Conservation (phyloP, 768 basidiomycete genomes). For the Stropharia rugosoannulata region DNA sequence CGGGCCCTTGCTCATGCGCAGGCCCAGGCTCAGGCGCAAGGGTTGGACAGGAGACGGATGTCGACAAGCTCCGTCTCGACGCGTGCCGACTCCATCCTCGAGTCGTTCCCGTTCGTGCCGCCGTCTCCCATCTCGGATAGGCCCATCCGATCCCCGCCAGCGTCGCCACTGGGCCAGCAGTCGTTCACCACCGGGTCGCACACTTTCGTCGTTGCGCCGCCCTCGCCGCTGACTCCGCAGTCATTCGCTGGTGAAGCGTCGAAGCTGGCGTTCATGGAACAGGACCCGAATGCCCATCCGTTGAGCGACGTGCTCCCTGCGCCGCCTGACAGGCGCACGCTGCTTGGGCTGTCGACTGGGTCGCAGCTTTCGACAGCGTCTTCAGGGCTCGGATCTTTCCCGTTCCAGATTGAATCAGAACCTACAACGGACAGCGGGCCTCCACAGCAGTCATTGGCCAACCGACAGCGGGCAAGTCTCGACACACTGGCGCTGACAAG, state of each 20-base stretch:
- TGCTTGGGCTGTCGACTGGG: slow-evolving; percentile 68
- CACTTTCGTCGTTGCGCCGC: slow-evolving; percentile 36
- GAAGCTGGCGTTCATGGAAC: slow-evolving; percentile 10
- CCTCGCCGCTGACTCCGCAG: slow-evolving; percentile 61
- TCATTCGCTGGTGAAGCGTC: slow-evolving; percentile 27
- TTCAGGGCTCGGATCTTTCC: slow-evolving; percentile 80
- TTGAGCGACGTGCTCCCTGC: slow-evolving; percentile 29
- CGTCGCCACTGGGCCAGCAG: slow-evolving; percentile 69
- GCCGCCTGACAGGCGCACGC: slow-evolving; percentile 57
- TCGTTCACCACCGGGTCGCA: slow-evolving; percentile 52
- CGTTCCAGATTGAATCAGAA: slow-evolving; percentile 81
- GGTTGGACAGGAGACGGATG: slow-evolving; percentile 44
- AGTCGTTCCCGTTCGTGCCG: slow-evolving; percentile 87
- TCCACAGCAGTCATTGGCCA: slow-evolving; percentile 32
- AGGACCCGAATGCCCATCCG: slow-evolving; percentile 17
- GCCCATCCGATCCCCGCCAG: slow-evolving; percentile 71
- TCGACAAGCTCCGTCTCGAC: slow-evolving; percentile 73
- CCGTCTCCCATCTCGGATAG: slow-evolving; percentile 87
- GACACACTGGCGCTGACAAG: slow-evolving; percentile 83
- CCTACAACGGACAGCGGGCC: slow-evolving; percentile 32
- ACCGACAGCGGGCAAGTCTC: slow-evolving; percentile 74
- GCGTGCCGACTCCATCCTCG: slow-evolving; percentile 80
- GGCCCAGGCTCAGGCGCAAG: slow-evolving; percentile 56
- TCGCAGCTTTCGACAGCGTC: slow-evolving; percentile 79
- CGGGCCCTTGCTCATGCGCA: slow-evolving; percentile 61